phyloP scores from a whole-genome alignment of 805 yeast species.

The Candida ipomoeae region DNA sequence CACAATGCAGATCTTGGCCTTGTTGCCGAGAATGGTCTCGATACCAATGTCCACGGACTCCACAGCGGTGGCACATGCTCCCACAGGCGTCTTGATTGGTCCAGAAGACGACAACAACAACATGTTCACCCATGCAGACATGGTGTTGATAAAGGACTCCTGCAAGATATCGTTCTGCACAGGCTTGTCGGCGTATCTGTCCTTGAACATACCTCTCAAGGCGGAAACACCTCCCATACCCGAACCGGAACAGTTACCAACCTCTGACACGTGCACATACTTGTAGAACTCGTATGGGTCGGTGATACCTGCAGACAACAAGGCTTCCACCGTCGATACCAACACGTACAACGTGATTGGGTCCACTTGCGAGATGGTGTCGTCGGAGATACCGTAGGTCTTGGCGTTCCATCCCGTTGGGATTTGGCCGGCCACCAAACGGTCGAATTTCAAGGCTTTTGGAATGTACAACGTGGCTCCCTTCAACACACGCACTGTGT shows the following conservation, averaged over 20 bases:
- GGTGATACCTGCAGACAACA: slow-evolving; percentile 89
- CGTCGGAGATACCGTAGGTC: slow-evolving; percentile 92
- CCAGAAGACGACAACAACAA: slow-evolving; percentile 94
- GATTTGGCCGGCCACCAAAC: slow-evolving; percentile 87
- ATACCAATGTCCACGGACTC: slow-evolving; percentile 96
- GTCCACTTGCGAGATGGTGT: slow-evolving; percentile 89
- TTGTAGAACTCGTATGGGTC: slow-evolving; percentile 98
- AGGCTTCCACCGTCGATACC: slow-evolving; percentile 94
- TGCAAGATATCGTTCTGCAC: slow-evolving; percentile 96
- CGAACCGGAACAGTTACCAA: slow-evolving; percentile 99
- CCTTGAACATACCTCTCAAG: slow-evolving; percentile 95
- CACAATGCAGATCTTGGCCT: slow-evolving; percentile 92
- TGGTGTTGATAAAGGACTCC: slow-evolving; percentile 97
- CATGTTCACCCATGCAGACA: slow-evolving; percentile 99
- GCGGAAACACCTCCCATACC: slow-evolving; percentile 99
- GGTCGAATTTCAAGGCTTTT: slow-evolving; percentile 73
- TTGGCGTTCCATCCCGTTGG: slow-evolving; percentile 99
- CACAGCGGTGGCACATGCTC: slow-evolving; percentile 99
- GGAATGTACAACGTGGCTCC: slow-evolving; percentile 92
- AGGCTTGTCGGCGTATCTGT: slow-evolving; percentile 86
- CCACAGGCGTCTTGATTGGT: slow-evolving; percentile 98
- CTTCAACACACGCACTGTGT: slow-evolving; percentile 82
- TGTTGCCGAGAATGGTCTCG: slow-evolving; percentile 88
- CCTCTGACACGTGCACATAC: slow-evolving; percentile 96
- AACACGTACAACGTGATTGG: slow-evolving; percentile 89